A percentile compares a stretch with the other conserved stretches of the same genome.
Conservation (phyloP, 805 yeast genomes). For the Metschnikowia shivogae region DNA sequence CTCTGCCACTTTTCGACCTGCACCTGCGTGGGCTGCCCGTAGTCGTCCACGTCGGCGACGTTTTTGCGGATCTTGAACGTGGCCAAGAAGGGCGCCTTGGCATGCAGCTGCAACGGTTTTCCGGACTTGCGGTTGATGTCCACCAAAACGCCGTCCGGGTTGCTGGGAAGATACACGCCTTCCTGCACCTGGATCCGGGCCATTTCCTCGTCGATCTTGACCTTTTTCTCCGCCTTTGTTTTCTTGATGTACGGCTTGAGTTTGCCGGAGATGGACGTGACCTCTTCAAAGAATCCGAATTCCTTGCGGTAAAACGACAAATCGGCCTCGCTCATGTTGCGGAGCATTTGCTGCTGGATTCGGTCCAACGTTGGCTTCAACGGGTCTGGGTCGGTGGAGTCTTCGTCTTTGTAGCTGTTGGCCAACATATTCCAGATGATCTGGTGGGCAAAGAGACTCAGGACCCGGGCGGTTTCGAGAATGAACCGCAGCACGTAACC, state of each 20-base stretch:
- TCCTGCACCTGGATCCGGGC: conserved; percentile 62
- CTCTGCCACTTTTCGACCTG: conserved; percentile 77
- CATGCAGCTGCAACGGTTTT: conserved; percentile 93
- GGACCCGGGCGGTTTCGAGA: conserved; percentile 85
- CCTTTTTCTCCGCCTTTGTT: conserved; percentile 93
- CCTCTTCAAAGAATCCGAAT: conserved; percentile 84
- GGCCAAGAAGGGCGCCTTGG: conserved; percentile 98
- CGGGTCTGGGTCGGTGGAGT: conserved; percentile 70
- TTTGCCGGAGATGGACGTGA: conserved; percentile 91
- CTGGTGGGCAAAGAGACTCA: conserved; percentile 93
- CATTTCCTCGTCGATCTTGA: conserved; percentile 96
- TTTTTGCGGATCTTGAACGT: conserved; percentile 77
- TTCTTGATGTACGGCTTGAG: conserved; percentile 91
- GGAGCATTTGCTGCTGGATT: conserved; percentile 62
- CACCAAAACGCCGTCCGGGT: conserved; percentile 91
- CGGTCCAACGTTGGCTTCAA: conserved; percentile 79
- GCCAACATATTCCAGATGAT: conserved; percentile 98
- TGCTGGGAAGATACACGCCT: conserved; percentile 91
- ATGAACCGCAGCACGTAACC: conserved; percentile 90
- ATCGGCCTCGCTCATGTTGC: conserved; percentile 58
- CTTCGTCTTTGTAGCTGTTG: conserved; percentile 87
- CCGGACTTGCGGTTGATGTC: conserved; percentile 93
- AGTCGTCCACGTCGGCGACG: conserved; percentile 41
- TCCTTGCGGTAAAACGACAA: conserved; percentile 71
- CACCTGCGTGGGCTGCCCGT: conserved; percentile 26